Evolutionary conservation across 2,329 filamentous ascomycete genomes (phyloP).

Genomic region (Colletotrichum echinochloae): DNA sequence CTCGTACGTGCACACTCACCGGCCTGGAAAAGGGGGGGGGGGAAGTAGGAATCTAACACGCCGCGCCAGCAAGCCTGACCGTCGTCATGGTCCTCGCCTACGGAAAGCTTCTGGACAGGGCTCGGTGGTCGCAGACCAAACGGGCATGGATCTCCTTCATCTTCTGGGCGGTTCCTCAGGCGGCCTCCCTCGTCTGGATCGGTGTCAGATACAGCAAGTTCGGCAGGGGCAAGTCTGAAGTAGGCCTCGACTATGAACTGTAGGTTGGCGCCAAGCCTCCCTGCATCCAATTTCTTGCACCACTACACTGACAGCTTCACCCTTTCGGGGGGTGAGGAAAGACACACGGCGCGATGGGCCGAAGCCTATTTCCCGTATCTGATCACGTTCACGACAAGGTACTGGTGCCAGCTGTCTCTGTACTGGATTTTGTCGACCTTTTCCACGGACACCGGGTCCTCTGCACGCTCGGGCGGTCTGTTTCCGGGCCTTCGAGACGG

Average conservation of each 20-base stretch:
- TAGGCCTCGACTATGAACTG: constrained; percentile 20
- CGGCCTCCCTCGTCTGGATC: constrained; percentile 31
- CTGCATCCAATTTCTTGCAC: too few relatives aligned
- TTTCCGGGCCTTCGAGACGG: constrained; percentile 47
- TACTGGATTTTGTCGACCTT: constrained; percentile 54
- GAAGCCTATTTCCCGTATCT: constrained; percentile 32
- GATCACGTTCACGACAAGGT: constrained; percentile 25
- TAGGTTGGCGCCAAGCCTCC: background rate
- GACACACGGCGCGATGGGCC: constrained; percentile 27
- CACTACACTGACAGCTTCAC: background rate
- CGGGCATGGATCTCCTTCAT: constrained; percentile 26
- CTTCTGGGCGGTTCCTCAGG: constrained; percentile 22
- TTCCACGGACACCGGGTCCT: constrained; percentile 49
- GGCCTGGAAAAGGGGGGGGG: too few relatives aligned
- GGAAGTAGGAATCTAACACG: background rate
- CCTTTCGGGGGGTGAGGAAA: too few relatives aligned
- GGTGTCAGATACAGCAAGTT: constrained; percentile 35
- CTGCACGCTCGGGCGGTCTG: constrained; percentile 47
- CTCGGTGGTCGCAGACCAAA: constrained; percentile 22
- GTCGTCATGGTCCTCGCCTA: constrained; percentile 25
- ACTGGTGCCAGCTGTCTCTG: constrained; percentile 42
- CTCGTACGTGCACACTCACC: background rate
- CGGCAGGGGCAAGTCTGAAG: background rate
- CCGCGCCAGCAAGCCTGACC: constrained; percentile 3
- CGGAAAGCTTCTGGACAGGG: constrained; percentile 15